These are phyloP conservation scores for Lanzia echinophila DNA, from an alignment of 2,329 filamentous ascomycete species.

Conservation along the genomic window DNA sequence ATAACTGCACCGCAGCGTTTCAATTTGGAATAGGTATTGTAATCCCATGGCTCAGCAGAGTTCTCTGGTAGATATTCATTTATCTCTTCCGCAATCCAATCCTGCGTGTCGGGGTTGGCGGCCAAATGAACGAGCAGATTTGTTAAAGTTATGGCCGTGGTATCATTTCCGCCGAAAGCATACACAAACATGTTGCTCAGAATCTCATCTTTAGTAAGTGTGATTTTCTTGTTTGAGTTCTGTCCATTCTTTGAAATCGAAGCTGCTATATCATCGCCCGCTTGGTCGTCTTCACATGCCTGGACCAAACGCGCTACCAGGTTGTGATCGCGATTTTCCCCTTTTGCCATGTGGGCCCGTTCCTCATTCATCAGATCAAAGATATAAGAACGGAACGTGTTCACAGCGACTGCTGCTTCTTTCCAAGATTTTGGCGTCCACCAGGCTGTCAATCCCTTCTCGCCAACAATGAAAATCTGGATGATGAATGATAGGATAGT, in stretches of 20 bases:
- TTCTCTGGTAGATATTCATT: neutral
- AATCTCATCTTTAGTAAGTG: neutral
- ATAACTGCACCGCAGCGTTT: neutral
- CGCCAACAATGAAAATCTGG: neutral
- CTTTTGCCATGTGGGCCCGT: neutral
- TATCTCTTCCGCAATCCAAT: neutral
- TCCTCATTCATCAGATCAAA: neutral
- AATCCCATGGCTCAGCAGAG: neutral
- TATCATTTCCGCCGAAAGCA: neutral
- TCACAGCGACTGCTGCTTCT: neutral
- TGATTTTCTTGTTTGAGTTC: neutral
- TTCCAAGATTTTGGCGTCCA: neutral
- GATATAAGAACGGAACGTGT: neutral
- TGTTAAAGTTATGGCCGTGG: neutral
- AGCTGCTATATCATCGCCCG: neutral
- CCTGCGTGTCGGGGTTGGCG: neutral
- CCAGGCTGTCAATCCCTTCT: neutral
- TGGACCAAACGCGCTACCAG: neutral
- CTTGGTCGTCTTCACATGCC: neutral
- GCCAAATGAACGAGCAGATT: neutral
- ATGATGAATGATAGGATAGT: neutral
- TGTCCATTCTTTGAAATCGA: neutral
- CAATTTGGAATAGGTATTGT: neutral
- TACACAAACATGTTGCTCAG: constrained; percentile 2
- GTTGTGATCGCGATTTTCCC: neutral